Conservation (phyloP, 2,329 filamentous ascomycete genomes). For the Ophiosphaerella korrae region DNA sequence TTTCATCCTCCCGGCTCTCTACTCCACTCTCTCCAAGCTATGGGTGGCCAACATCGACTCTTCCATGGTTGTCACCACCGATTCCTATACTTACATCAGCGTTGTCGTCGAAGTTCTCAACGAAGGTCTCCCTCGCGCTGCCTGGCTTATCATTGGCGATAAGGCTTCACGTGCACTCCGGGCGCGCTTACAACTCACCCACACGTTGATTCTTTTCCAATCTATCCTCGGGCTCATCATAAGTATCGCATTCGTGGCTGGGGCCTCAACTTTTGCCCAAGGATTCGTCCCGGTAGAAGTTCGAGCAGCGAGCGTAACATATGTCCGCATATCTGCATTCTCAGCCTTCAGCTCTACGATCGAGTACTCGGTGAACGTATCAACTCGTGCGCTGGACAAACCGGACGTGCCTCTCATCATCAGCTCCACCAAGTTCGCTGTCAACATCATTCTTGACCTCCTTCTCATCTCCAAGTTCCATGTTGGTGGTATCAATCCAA, state of each 20-base stretch:
- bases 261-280: slow-evolving; percentile 60
- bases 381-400: slow-evolving; percentile 69
- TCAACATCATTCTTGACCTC: slow-evolving; percentile 72
- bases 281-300: slow-evolving; percentile 68
- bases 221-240: slow-evolving; percentile 62
- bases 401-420: slow-evolving; percentile 73
- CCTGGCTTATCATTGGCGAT: slow-evolving; percentile 73
- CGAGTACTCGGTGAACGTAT: slow-evolving; percentile 65
- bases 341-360: slow-evolving; percentile 66
- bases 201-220: slow-evolving; percentile 64
- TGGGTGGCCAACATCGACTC: slow-evolving; percentile 73
- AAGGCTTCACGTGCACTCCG: slow-evolving; percentile 57
- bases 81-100: slow-evolving; percentile 72
- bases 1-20: slow-evolving; percentile 70
- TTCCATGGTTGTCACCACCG: slow-evolving; percentile 66
- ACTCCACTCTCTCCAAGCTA: slow-evolving; percentile 69
- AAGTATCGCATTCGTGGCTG: slow-evolving; percentile 63
- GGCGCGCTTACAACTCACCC: slow-evolving; percentile 62
- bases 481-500: slow-evolving; percentile 59
- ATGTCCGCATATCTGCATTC: slow-evolving; percentile 69
- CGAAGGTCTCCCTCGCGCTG: slow-evolving; percentile 71
- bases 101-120: slow-evolving; percentile 72
- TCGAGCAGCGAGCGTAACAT: slow-evolving; percentile 62
- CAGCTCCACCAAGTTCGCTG: slow-evolving; percentile 64
- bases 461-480: slow-evolving; percentile 70